Evolutionary conservation across 148 eudicot genomes (phyloP), one percentile per base, ranked within the genome.

Genomic region (Rhododendron ovatum): DNA sequence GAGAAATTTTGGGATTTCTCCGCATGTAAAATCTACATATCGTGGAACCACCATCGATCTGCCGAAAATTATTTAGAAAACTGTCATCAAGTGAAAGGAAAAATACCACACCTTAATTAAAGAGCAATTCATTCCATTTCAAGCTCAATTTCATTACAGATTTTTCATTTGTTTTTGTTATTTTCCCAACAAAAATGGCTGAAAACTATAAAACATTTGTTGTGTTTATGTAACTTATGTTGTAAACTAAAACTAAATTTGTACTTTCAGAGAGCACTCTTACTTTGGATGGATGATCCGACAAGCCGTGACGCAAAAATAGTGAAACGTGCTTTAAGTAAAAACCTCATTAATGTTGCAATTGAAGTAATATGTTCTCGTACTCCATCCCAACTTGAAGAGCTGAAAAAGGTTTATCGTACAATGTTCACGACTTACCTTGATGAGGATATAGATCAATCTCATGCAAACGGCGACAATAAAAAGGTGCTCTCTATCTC

Each of bases 281-380:
- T 22, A 59, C 65, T 59, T 75, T 96, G 98, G 98, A 88, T 94
- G 92, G 89, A 89, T 83, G 95, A 95, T 87, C 95, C 95, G 41
- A 94, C 96, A 61, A 33, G 87, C 4, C 92, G 96, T 22, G 99
- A 96, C 91, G 99, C 98, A 86, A 88, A 87, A 18, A 69, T 91
- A 45, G 85, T 95, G 80, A 91, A 88, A 87, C 83, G 89, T 75
- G 71, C 30, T 7, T 63, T 63, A 7, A 48, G 74, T 50, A 87
- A 83, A 79, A 86, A 87, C 87, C 90, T 94, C 10, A 30, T 30
- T 30, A 88, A 63, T 88, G 90, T 91, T 84, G 95, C 90, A 26
- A 95, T 95, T 81, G 98, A 95, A 93, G 95, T 95, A 22, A 92
- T 96, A 80, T 96, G 99, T 85, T 93, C 96, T 77, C 92, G 98